Conservation (phyloP, 192 early-diverging fungal species). For the Backusella tarrabulga region DNA sequence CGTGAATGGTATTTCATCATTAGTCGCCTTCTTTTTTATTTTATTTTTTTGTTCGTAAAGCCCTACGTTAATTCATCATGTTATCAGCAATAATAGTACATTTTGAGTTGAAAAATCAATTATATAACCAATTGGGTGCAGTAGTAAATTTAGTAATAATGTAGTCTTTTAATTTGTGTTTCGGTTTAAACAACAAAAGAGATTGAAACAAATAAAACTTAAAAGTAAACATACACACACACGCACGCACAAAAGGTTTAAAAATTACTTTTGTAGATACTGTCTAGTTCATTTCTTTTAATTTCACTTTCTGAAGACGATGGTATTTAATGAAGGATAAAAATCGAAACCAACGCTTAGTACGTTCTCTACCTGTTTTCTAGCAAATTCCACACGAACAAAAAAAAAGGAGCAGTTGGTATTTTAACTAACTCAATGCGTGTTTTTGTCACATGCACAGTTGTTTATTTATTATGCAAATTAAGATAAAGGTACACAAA, state of each 20-base stretch:
- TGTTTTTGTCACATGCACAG: neutral
- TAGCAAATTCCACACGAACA: neutral
- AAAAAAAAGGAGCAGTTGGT: neutral
- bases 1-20: neutral
- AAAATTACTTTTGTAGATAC: neutral
- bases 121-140: neutral
- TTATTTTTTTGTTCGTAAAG: neutral
- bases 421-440: neutral
- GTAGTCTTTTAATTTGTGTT: neutral
- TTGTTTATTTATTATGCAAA: neutral
- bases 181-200: neutral
- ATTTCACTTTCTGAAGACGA: neutral
- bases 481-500: neutral
- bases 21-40: neutral
- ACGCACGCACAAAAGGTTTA: neutral
- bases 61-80: neutral
- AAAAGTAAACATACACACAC: neutral
- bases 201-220: neutral
- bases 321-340: neutral
- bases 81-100: neutral
- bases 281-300: neutral
- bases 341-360: neutral
- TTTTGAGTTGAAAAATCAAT: neutral
- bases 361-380: neutral
- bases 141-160: neutral